Percentiles rank a stretch among this genome's conserved stretches.
Conservation (phyloP, 2,329 filamentous ascomycete genomes). For the Zasmidium angulare region DNA sequence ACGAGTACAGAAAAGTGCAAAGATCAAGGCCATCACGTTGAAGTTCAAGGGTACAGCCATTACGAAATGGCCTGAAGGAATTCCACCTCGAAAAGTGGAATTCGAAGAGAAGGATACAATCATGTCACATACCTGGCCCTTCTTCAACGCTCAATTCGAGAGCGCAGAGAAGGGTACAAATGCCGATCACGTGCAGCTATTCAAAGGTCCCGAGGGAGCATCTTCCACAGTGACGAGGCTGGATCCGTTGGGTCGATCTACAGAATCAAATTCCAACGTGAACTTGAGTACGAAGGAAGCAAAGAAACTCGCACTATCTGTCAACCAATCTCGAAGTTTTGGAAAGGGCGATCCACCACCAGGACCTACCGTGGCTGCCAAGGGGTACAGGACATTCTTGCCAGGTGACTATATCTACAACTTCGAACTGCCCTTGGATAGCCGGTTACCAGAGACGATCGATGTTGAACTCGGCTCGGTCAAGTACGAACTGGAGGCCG, state of each 20-base stretch:
- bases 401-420: conserved; percentile 72
- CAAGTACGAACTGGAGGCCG: conserved; percentile 83
- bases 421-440: conserved; percentile 82
- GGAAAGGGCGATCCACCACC: conserved; percentile 70
- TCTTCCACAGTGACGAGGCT: conserved; percentile 34
- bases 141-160: conserved; percentile 78
- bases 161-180: conserved; percentile 61
- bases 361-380: conserved; percentile 62
- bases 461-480: conserved; percentile 83
- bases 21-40: conserved; percentile 87
- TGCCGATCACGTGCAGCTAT: conserved; percentile 62
- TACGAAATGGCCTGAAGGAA: conserved; percentile 95
- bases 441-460: conserved; percentile 76
- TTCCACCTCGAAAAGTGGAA: conserved; percentile 82
- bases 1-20: conserved; percentile 81
- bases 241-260: conserved; percentile 30
- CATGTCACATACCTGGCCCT: conserved; percentile 84
- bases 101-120: conserved; percentile 81
- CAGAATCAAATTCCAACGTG: conserved; percentile 42
- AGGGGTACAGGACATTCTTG: conserved; percentile 82
- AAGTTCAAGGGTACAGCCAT: conserved; percentile 81
- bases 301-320: conserved; percentile 73
- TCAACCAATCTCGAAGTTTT: conserved; percentile 81
- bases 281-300: conserved; percentile 50
- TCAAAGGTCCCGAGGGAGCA: conserved; percentile 42